Conservation (phyloP, 176 grass and related monocot genomes). For the Pontederia paniculata region DNA sequence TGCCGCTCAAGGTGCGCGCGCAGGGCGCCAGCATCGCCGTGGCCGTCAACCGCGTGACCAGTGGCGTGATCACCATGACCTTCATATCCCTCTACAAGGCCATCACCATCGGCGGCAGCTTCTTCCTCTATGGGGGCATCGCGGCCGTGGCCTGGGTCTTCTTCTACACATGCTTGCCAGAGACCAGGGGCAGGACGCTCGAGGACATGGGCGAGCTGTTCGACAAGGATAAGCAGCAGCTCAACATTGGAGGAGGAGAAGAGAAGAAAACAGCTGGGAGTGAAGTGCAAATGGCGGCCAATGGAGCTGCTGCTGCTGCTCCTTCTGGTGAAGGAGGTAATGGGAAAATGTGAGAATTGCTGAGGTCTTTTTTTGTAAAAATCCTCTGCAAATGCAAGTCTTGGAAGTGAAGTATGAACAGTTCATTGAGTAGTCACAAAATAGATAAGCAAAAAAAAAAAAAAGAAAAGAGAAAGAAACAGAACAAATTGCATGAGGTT, state of each 20-base stretch:
- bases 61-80: conserved; percentile 20
- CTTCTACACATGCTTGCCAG: conserved; percentile 18
- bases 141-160: conserved; percentile 12
- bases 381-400: no score
- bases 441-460: no score
- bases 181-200: conserved; percentile 14
- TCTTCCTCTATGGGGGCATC: conserved; percentile 16
- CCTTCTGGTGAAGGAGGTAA: no score
- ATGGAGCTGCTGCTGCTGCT: no score
- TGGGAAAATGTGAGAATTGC: no score
- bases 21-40: neutral
- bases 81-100: conserved; percentile 17
- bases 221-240: neutral
- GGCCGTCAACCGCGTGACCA: conserved; percentile 16
- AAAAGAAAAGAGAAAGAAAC: no score
- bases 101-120: conserved; percentile 15
- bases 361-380: no score
- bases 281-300: neutral
- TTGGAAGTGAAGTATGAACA: no score
- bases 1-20: conserved; percentile 11
- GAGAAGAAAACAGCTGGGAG: neutral
- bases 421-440: no score
- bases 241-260: no score
- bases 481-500: no score
- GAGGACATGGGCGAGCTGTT: conserved; percentile 14